Conservation (phyloP, 495 filamentous ascomycete genomes). For the Letharia lupina region DNA sequence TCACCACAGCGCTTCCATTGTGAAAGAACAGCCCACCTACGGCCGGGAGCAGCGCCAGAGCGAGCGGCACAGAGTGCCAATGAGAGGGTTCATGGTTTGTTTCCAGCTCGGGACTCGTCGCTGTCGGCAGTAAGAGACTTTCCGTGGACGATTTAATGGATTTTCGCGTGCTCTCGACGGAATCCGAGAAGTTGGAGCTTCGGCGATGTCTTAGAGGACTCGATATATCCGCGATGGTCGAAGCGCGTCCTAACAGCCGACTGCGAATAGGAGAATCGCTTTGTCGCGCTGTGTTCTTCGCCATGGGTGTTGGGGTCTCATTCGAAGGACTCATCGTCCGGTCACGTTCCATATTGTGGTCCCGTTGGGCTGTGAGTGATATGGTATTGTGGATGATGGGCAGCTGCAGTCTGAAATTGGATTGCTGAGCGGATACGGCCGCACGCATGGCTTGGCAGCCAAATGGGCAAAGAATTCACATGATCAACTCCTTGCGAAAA, state of each 20-base stretch:
- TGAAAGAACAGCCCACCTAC: constrained; percentile 76
- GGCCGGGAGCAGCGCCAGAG: constrained; percentile 76
- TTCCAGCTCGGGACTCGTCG: constrained; percentile 25
- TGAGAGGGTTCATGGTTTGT: constrained; percentile 45
- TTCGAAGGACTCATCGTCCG: constrained; percentile 9
- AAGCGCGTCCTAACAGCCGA: constrained; percentile 35
- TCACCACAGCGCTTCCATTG: constrained; percentile 72
- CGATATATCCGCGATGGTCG: constrained; percentile 35
- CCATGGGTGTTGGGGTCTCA: neutral
- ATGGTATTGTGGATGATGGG: neutral
- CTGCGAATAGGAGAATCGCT: constrained; percentile 33
- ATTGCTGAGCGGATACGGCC: neutral
- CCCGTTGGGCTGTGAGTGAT: neutral
- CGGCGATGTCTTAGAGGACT: constrained; percentile 43
- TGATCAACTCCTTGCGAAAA: neutral
- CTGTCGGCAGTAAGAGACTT: constrained; percentile 61
- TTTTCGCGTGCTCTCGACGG: constrained; percentile 55
- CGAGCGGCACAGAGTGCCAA: constrained; percentile 72
- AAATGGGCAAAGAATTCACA: neutral
- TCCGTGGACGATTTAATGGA: constrained; percentile 64
- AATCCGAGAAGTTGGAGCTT: constrained; percentile 69
- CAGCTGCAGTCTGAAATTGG: neutral
- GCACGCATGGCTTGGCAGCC: constrained; percentile 1
- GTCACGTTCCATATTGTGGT: constrained; percentile 13
- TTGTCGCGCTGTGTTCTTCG: constrained; percentile 14